Evolutionary conservation across 345 rosid species (phyloP).

Genomic region (Bretschneidera sinensis): DNA sequence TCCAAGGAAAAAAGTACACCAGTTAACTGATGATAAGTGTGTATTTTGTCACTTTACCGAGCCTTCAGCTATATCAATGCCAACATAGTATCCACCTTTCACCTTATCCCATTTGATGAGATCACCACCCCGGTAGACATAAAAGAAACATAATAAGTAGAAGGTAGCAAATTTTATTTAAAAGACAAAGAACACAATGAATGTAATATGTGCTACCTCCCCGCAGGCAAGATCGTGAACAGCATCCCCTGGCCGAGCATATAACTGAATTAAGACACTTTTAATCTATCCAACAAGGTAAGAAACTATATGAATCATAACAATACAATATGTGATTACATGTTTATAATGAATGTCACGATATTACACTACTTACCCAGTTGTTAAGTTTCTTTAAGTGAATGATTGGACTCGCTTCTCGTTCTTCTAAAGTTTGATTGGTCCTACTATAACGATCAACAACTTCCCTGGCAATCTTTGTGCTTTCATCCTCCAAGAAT

Average conservation of each 20-base stretch:
- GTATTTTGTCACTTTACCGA: conserved; percentile 50
- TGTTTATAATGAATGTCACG: conserved; percentile 2
- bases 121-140: conserved; percentile 73
- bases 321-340: not conserved
- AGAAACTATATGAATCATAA: not conserved
- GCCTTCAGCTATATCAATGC: conserved; percentile 95
- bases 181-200: not conserved
- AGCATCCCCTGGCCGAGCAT: conserved; percentile 78
- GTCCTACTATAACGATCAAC: conserved; percentile 96
- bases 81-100: conserved; percentile 83
- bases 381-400: conserved; percentile 94
- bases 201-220: conserved; percentile 41
- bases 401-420: conserved; percentile 97
- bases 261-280: conserved; percentile 92
- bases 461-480: conserved; percentile 65
- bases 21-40: not conserved
- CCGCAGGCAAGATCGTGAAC: conserved; percentile 98
- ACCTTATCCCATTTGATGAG: conserved; percentile 99
- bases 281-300: conserved; percentile 58
- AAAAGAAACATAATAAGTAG: conserved; percentile 1
- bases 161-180: not conserved
- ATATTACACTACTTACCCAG: conserved; percentile 54
- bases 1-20: not conserved
- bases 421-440: conserved; percentile 89
- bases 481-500: conserved; percentile 60